phyloP scores from a whole-genome alignment of 2,329 filamentous ascomycete genomes.

The Cordyceps cateniannulata region DNA sequence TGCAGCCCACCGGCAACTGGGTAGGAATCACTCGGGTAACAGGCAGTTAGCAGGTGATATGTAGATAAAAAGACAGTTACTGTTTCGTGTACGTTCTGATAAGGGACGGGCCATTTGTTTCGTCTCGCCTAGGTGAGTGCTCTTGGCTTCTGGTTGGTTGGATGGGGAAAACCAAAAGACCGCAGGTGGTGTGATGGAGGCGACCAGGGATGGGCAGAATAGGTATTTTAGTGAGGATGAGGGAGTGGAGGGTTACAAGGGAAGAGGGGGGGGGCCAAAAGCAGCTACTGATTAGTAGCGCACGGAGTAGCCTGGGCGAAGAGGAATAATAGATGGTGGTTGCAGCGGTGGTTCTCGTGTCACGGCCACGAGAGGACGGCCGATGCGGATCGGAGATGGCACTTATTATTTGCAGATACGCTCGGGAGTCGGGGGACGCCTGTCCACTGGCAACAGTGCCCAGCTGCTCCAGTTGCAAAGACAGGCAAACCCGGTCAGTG shows the following conservation, averaged over 20 bases:
- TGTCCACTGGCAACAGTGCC: too few species aligned
- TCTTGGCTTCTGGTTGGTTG: neutral
- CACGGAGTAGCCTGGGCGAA: neutral
- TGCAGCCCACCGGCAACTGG: too few species aligned
- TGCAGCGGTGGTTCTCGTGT: neutral
- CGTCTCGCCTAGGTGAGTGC: neutral
- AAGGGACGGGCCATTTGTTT: neutral
- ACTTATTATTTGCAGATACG: neutral
- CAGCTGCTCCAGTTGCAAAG: neutral
- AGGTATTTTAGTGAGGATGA: neutral
- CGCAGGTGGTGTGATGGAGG: neutral
- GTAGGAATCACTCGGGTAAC: too few species aligned
- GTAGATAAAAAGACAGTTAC: neutral
- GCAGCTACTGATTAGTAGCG: neutral
- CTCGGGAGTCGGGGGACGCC: neutral
- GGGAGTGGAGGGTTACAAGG: neutral
- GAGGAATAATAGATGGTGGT: neutral
- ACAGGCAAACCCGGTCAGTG: neutral
- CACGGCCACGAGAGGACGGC: neutral
- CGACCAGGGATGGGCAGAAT: neutral
- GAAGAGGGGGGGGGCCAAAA: neutral
- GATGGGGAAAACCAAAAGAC: neutral
- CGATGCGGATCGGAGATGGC: slow-evolving; percentile 4
- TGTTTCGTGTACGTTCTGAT: neutral
- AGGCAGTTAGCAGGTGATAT: too few species aligned